Conservation (phyloP, 108 stramenopile species). For the Fragilariopsis cylindrus region DNA sequence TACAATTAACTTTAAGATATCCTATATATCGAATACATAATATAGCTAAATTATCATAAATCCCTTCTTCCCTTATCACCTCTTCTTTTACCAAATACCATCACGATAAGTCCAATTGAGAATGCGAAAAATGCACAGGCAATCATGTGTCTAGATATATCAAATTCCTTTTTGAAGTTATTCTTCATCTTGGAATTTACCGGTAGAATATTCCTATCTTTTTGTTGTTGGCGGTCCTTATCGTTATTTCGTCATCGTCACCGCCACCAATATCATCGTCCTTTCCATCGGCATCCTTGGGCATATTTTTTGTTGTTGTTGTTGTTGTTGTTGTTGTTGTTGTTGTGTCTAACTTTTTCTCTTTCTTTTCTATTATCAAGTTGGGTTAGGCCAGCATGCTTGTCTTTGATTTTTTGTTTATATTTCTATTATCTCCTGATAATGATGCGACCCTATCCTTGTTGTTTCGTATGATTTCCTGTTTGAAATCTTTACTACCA, state of each 20-base stretch:
- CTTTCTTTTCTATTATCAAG: not conserved
- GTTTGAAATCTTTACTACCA: no score
- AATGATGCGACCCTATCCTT: not conserved
- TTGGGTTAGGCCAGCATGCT: not conserved
- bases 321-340: not conserved
- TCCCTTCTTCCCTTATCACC: conserved; percentile 38
- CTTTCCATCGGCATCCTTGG: not conserved
- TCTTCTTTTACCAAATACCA: conserved; percentile 19
- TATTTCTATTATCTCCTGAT: conserved; percentile 6
- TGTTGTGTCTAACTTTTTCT: not conserved
- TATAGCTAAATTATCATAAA: conserved; percentile 12
- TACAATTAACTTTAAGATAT: no score
- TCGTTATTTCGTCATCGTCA: not conserved
- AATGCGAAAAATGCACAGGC: conserved; percentile 23
- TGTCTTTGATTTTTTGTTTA: not conserved
- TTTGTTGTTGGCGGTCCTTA: not conserved
- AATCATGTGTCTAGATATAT: conserved; percentile 10
- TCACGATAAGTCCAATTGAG: conserved; percentile 20
- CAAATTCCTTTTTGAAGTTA: not conserved
- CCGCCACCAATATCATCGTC: not conserved
- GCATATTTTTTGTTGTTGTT: not conserved
- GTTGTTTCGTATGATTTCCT: not conserved
- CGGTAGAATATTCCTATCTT: conserved; percentile 1
- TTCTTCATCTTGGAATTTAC: not conserved
- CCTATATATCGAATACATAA: no score